These are phyloP conservation scores for Orobanche coerulescens DNA, from an alignment of 257 asterid genomes.

Conservation along the genomic window DNA sequence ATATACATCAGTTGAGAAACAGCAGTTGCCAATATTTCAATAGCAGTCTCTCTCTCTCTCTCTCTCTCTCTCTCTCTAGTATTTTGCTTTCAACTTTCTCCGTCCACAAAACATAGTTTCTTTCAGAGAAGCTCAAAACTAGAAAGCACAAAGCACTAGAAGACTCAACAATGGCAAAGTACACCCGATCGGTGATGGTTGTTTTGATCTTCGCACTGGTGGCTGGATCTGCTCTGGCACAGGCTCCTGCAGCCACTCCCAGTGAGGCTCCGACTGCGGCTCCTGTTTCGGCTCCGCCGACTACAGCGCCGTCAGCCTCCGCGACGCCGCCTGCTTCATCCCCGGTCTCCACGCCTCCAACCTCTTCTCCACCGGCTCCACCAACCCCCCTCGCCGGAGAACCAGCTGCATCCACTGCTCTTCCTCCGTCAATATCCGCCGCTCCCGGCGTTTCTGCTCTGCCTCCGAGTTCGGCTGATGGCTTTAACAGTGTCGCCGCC, in stretches of 20 bases:
- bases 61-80: background rate
- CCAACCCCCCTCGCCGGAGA: conserved; percentile 25
- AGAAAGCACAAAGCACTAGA: background rate
- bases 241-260: conserved; percentile 43
- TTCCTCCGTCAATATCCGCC: conserved; percentile 29
- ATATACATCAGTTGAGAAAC: background rate
- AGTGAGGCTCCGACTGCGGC: conserved; percentile 19
- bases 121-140: too few species aligned
- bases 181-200: background rate
- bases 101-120: too few species aligned
- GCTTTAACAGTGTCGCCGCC: conserved; percentile 33
- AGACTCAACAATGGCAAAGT: background rate
- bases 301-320: conserved; percentile 22
- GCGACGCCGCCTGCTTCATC: conserved; percentile 19
- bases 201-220: conserved; percentile 32
- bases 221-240: conserved; percentile 35
- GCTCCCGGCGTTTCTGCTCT: conserved; percentile 33
- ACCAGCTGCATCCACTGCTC: conserved; percentile 24
- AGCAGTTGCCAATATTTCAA: background rate
- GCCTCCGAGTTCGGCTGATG: conserved; percentile 31
- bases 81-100: too few species aligned
- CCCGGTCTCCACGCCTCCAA: conserved; percentile 28
- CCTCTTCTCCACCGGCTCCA: conserved; percentile 32
- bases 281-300: conserved; percentile 11
- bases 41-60: background rate